These are phyloP conservation scores for Lachnellula subtilissima DNA, from an alignment of 2,329 filamentous ascomycete genomes.

Conservation along the genomic window DNA sequence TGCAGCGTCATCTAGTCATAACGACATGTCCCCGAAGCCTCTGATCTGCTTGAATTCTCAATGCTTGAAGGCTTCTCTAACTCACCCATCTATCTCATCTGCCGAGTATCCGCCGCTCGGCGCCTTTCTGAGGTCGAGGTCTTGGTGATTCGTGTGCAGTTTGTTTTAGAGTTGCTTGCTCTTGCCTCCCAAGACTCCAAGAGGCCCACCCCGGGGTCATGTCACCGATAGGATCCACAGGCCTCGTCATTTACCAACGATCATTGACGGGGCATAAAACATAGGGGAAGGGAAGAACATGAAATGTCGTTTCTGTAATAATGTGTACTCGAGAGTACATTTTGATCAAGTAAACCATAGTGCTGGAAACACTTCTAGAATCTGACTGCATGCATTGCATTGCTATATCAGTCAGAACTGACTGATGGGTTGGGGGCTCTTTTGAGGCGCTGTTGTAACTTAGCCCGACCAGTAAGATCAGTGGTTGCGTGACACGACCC, in stretches of 20 bases:
- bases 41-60: not conserved
- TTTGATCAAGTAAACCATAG: not conserved
- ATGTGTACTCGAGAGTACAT: too few species aligned
- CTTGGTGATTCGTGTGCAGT: not conserved
- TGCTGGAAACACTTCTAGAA: not conserved
- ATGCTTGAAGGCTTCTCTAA: not conserved
- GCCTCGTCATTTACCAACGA: constrained; percentile 6
- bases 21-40: not conserved
- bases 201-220: not conserved
- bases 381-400: not conserved
- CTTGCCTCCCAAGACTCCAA: not conserved
- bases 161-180: constrained; percentile 2
- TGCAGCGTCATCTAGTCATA: not conserved
- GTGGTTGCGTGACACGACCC: not conserved
- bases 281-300: too few species aligned
- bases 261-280: too few species aligned
- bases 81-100: not conserved
- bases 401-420: not conserved
- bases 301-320: too few species aligned
- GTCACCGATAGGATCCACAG: constrained; percentile 4
- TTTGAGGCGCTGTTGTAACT: not conserved
- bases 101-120: not conserved
- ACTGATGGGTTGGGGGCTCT: not conserved
- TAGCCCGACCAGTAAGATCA: not conserved
- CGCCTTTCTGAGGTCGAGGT: too few species aligned